Percentiles rank a stretch among this genome's conserved stretches.
Evolutionary conservation across 345 rosid genomes (phyloP).

Genomic region (Heritiera littoralis): DNA sequence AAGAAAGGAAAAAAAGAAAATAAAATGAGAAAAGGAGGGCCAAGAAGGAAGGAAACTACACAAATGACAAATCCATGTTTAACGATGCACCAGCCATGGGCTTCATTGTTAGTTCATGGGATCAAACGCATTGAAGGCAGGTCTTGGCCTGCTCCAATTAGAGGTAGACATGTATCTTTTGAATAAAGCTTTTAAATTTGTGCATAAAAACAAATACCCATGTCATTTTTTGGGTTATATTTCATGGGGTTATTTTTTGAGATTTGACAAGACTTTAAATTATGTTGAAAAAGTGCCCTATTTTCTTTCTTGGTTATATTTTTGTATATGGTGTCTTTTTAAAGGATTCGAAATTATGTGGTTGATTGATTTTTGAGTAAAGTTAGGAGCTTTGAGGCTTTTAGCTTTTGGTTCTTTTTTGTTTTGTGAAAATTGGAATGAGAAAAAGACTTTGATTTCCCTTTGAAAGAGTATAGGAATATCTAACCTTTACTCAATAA

Average conservation of each 20-base stretch:
- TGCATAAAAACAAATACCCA: background rate
- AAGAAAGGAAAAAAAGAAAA: too few relatives aligned
- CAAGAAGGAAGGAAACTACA: slow-evolving; percentile 58
- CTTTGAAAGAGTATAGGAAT: background rate
- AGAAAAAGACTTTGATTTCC: background rate
- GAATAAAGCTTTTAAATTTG: background rate
- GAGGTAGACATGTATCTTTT: slow-evolving; percentile 40
- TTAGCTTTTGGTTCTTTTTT: background rate
- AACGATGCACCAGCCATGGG: slow-evolving; percentile 97
- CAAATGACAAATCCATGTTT: slow-evolving; percentile 59
- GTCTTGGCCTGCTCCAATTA: slow-evolving; percentile 84
- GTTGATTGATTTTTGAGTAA: background rate
- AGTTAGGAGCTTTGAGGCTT: background rate
- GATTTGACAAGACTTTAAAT: background rate
- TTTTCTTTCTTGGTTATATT: background rate
- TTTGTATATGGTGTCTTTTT: background rate
- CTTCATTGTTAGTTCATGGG: slow-evolving; percentile 73
- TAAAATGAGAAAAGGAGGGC: slow-evolving; percentile 21
- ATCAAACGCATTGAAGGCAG: slow-evolving; percentile 94
- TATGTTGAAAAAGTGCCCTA: background rate
- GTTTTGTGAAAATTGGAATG: background rate
- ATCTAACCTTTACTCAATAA: background rate
- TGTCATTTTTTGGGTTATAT: background rate
- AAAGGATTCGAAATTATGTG: background rate
- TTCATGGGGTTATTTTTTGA: background rate